Evolutionary conservation across 2,329 filamentous ascomycete species (phyloP), one percentile per base, ranked within the genome.

Genomic region (Fusarium zealandicum): DNA sequence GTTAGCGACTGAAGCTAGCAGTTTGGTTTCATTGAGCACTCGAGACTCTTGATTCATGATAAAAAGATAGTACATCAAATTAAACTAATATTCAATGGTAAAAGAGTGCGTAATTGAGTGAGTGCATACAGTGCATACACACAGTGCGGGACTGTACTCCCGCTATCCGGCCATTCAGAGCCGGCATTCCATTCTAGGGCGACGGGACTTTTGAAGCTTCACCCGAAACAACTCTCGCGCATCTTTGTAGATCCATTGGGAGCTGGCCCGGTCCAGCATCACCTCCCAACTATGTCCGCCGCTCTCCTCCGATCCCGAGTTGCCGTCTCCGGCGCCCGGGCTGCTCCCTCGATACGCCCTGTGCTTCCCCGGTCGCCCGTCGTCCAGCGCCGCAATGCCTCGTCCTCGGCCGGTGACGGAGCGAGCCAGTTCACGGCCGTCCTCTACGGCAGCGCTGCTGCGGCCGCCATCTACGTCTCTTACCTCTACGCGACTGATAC

Each of bases 401-500:
- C 75, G 10, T 65, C 73, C 14, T 63, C 73, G 40, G 61, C 67
- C 37, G 68, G 66, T 55, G 57, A 66, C 41, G 66, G 63, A 48
- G 68, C 67, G 41, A 51, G 51, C n/a, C 57, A 63, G 22, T 54
- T 68, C 33, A 79, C 76, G 57, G 68, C 72, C 8, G 55, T 76
- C 18, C 56, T 79, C 17, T 78, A 77, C 55, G 70, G 76, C 40
- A 70, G 75, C 25, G 72, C 75, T 8, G 52, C 81, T 7, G 76
- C 75, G 7, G 72, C 76, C 3, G 69, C 76, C 3, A 65, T 78
- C 20, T 78, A 74, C 46, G 75, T 80, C 38, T 75, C 79, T 36
- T 91, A 88, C 71, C 73, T 90, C 59, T 92, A 92, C 69, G 75
- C 79, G n/a, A 92, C 89, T 47, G 90, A 92, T 71, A 92, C 89